Conservation (phyloP, 768 basidiomycete genomes). For the Lentinus brumalis region DNA sequence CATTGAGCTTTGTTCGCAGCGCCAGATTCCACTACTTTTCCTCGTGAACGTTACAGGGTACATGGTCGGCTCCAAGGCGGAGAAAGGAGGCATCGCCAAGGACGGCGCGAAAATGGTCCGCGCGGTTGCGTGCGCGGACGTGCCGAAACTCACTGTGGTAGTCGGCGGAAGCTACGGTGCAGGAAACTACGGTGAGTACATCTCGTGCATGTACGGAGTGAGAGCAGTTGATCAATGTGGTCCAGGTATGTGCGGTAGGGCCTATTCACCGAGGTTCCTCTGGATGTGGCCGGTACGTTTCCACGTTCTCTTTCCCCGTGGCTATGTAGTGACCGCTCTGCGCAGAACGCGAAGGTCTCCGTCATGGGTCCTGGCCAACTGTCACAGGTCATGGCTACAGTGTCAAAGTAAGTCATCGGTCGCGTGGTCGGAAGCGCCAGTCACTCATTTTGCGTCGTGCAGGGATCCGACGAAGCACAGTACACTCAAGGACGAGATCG, state of each 20-base stretch:
- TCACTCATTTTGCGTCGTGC: not conserved
- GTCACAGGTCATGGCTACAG: constrained; percentile 89
- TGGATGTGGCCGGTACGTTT: constrained; percentile 95
- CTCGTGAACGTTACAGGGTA: constrained; percentile 97
- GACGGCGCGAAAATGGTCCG: constrained; percentile 98
- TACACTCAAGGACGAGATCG: constrained; percentile 78
- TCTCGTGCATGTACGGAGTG: constrained; percentile 10
- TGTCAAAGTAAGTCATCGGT: constrained; percentile 64
- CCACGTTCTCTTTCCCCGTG: not conserved
- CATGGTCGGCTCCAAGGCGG: constrained; percentile 97
- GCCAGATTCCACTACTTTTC: constrained; percentile 87
- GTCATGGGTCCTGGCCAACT: constrained; percentile 96
- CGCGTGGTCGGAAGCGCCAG: not conserved
- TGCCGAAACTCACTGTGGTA: constrained; percentile 91
- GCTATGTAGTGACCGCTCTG: not conserved
- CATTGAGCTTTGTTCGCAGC: constrained; percentile 91
- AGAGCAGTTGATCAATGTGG: constrained; percentile 9
- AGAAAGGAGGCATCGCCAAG: constrained; percentile 92
- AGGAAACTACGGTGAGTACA: constrained; percentile 81
- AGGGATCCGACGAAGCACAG: constrained; percentile 83
- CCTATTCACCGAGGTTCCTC: constrained; percentile 93
- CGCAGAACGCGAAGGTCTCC: constrained; percentile 85
- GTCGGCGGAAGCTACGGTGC: constrained; percentile 95
- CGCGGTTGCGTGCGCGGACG: constrained; percentile 90
- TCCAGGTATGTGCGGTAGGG: constrained; percentile 90